phyloP scores from a whole-genome alignment of 192 early-diverging fungal genomes.

The Mortierella antarctica region DNA sequence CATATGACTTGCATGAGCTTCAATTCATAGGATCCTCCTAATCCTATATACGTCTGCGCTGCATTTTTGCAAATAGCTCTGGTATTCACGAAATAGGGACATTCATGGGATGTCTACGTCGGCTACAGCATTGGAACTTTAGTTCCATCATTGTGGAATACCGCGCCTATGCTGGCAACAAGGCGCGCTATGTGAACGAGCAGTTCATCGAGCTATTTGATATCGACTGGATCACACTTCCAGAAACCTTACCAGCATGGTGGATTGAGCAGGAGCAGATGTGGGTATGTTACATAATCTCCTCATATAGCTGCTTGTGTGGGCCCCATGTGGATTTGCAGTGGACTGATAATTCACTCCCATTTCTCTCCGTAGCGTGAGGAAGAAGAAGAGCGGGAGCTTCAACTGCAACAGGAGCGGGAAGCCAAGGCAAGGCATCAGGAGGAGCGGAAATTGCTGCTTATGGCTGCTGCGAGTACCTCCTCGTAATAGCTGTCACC shows the following conservation, averaged over 20 bases:
- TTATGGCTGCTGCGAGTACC: background rate
- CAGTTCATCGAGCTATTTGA: slow-evolving; percentile 98
- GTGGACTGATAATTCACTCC: background rate
- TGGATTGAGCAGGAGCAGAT: slow-evolving; percentile 77
- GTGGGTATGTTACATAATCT: slow-evolving; percentile 56
- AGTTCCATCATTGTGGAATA: slow-evolving; percentile 98
- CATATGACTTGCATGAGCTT: background rate
- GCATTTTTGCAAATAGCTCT: slow-evolving; percentile 60
- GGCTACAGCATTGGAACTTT: slow-evolving; percentile 96
- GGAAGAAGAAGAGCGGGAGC: slow-evolving; percentile 40
- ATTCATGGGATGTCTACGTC: slow-evolving; percentile 92
- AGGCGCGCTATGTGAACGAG: slow-evolving; percentile 87
- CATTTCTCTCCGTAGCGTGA: slow-evolving; percentile 17
- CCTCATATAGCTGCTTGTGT: background rate
- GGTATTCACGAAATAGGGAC: slow-evolving; percentile 95
- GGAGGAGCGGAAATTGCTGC: slow-evolving; percentile 5
- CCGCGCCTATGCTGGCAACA: slow-evolving; percentile 91
- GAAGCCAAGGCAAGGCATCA: slow-evolving; percentile 10
- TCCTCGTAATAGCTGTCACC: too few species aligned
- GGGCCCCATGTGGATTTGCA: background rate
- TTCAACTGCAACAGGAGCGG: slow-evolving; percentile 17
- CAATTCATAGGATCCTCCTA: background rate
- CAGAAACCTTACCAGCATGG: slow-evolving; percentile 81
- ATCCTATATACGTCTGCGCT: background rate
- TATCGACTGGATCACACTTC: slow-evolving; percentile 88